Percentiles rank a stretch among this genome's conserved stretches.
phyloP scores from a whole-genome alignment of 176 grass and related monocot species.

The Triticum monococcum region DNA sequence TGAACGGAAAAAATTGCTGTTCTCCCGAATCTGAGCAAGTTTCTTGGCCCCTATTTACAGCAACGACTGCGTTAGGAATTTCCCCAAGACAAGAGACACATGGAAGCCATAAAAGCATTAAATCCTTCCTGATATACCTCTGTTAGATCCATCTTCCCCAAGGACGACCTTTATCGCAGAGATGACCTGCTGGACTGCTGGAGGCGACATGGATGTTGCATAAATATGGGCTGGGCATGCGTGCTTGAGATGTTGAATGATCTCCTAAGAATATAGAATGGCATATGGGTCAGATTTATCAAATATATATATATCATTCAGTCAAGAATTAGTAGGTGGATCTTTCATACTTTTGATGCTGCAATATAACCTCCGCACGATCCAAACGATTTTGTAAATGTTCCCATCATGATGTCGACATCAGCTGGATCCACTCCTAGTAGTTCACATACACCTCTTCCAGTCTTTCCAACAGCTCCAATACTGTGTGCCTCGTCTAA shows the following conservation, averaged over 20 bases:
- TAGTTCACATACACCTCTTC: conserved; percentile 86
- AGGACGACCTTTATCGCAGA: conserved; percentile 88
- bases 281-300: conserved; percentile 19
- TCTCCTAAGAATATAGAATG: conserved; percentile 55
- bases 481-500: conserved; percentile 96
- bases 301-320: conserved; percentile 10
- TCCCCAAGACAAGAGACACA: not conserved
- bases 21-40: conserved; percentile 82
- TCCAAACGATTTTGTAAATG: conserved; percentile 97
- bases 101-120: not conserved
- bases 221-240: conserved; percentile 92
- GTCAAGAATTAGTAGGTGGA: conserved; percentile 12
- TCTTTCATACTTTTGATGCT: conserved; percentile 71
- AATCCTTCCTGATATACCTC: conserved; percentile 52
- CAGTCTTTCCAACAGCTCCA: conserved; percentile 85
- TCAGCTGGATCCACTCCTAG: conserved; percentile 84
- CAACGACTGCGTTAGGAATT: conserved; percentile 32
- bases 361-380: conserved; percentile 92
- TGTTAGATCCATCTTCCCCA: conserved; percentile 88
- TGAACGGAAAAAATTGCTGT: conserved; percentile 94
- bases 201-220: conserved; percentile 95
- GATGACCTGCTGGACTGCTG: conserved; percentile 91
- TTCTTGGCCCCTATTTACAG: conserved; percentile 73
- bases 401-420: conserved; percentile 97
- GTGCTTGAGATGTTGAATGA: conserved; percentile 75